These are phyloP conservation scores for Fusarium pilosicola DNA, from an alignment of 2,329 filamentous ascomycete species.

Conservation along the genomic window DNA sequence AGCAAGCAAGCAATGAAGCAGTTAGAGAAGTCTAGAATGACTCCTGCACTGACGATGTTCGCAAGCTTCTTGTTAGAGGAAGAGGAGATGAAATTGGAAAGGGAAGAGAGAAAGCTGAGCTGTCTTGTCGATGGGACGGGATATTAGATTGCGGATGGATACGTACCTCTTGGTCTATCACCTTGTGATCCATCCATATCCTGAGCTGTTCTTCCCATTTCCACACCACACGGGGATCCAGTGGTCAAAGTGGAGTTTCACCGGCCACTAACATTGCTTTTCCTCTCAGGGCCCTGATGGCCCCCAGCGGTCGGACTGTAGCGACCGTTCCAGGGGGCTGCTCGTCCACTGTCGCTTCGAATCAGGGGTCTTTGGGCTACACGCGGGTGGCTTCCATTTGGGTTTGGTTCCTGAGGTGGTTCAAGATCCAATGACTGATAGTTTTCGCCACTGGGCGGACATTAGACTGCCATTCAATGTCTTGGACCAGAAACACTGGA, in stretches of 20 bases:
- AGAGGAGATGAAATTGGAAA: constrained; percentile 13
- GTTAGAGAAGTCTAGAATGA: constrained; percentile 16
- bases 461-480: constrained; percentile 22
- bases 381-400: constrained; percentile 22
- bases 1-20: constrained; percentile 12
- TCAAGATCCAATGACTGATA: constrained; percentile 11
- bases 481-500: background rate
- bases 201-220: constrained; percentile 36
- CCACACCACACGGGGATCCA: constrained; percentile 11
- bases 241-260: constrained; percentile 14
- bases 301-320: constrained; percentile 30
- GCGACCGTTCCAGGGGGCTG: constrained; percentile 30
- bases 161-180: constrained; percentile 30
- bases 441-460: background rate
- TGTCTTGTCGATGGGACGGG: constrained; percentile 35
- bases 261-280: constrained; percentile 25
- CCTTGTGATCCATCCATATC: constrained; percentile 21
- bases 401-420: constrained; percentile 14
- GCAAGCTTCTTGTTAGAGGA: constrained; percentile 26
- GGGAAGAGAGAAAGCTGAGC: constrained; percentile 32
- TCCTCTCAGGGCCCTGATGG: constrained; percentile 22
- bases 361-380: constrained; percentile 31
- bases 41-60: constrained; percentile 24
- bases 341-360: constrained; percentile 14
- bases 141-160: constrained; percentile 40